These are phyloP conservation scores for Cercospora nicotianae DNA, from an alignment of 2,329 filamentous ascomycete species.

Conservation along the genomic window DNA sequence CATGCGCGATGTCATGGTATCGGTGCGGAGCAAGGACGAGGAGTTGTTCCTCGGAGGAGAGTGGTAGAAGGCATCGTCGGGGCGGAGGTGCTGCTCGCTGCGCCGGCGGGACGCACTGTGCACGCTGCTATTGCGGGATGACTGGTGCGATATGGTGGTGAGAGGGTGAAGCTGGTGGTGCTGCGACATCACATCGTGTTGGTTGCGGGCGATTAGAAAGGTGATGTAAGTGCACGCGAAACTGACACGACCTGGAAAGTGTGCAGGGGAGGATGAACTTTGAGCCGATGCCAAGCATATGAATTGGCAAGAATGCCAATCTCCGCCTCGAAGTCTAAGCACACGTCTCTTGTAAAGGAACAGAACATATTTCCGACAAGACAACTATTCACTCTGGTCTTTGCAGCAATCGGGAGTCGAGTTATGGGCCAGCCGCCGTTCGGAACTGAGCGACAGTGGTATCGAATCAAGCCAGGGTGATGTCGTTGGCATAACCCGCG, in stretches of 20 bases:
- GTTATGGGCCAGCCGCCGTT: too few species aligned
- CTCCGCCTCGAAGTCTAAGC: too few species aligned
- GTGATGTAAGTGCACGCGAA: slow-evolving; percentile 7
- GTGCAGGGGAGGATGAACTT: background rate
- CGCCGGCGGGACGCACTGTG: slow-evolving; percentile 16
- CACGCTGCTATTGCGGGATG: slow-evolving; percentile 25
- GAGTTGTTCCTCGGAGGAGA: slow-evolving; percentile 57
- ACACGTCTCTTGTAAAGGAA: too few species aligned
- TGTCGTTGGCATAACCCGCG: too few species aligned
- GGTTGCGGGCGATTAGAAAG: background rate
- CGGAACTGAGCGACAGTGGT: too few species aligned
- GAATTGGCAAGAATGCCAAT: too few species aligned
- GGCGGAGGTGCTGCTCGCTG: slow-evolving; percentile 59
- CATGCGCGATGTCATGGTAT: slow-evolving; percentile 31
- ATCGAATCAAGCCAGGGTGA: too few species aligned
- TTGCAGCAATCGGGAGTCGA: too few species aligned
- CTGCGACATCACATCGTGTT: slow-evolving; percentile 12
- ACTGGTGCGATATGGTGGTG: slow-evolving; percentile 14
- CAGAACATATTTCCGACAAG: too few species aligned
- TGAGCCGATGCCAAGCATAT: background rate
- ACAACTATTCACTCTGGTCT: too few species aligned
- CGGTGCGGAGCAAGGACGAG: slow-evolving; percentile 32
- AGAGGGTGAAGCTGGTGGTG: slow-evolving; percentile 7
- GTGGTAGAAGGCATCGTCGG: slow-evolving; percentile 76
- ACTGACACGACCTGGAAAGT: background rate